phyloP scores from a whole-genome alignment of 164 flowering plant genomes.

The Liriodendron chinense region DNA sequence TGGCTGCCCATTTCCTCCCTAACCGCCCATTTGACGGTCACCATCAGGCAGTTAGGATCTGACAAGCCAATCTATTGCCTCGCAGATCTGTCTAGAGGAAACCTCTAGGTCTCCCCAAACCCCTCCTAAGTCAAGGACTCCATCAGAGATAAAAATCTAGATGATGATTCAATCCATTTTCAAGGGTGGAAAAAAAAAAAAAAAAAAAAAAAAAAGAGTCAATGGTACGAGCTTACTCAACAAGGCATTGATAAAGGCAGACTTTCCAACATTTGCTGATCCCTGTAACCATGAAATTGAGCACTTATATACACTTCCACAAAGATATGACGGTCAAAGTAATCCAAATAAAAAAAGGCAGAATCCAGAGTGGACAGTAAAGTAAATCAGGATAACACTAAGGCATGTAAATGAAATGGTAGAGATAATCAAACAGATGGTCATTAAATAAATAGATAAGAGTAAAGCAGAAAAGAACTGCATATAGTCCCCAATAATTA shows the following conservation, averaged over 20 bases:
- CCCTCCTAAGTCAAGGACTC: too few relatives aligned
- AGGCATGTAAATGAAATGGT: neutral
- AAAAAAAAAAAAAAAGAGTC: neutral
- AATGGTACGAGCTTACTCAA: conserved; percentile 51
- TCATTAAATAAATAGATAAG: neutral
- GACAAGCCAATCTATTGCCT: neutral
- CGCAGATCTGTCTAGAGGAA: neutral
- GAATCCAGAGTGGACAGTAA: neutral
- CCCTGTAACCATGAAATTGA: conserved; percentile 48
- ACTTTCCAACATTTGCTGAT: conserved; percentile 95
- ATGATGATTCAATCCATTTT: neutral
- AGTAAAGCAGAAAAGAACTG: neutral
- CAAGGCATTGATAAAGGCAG: conserved; percentile 89
- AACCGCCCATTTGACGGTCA: too few relatives aligned
- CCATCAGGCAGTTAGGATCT: neutral
- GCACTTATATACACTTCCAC: neutral
- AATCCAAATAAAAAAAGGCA: neutral
- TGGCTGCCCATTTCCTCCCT: too few relatives aligned
- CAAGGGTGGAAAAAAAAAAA: neutral
- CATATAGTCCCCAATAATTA: neutral
- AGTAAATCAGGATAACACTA: too few relatives aligned
- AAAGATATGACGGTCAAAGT: neutral
- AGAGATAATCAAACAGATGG: neutral
- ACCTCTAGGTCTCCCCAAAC: neutral
- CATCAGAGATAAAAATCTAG: neutral